Evolutionary conservation across 2,329 filamentous ascomycete species (phyloP).

Genomic region (Calonectria crousiana): DNA sequence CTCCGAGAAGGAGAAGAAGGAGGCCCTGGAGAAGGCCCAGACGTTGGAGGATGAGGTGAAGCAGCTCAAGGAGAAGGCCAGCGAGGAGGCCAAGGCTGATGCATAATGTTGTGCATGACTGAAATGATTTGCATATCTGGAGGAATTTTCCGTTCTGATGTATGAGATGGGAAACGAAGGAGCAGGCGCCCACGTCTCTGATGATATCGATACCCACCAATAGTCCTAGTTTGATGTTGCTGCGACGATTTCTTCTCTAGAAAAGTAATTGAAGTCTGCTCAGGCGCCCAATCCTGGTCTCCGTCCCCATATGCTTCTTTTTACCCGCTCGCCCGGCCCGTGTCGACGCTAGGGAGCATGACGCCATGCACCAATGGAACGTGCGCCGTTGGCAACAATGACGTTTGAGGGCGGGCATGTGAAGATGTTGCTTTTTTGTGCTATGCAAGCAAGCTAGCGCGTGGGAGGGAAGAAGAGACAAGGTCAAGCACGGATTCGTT

Average conservation of each 20-base stretch:
- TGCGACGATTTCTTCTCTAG: constrained; percentile 13
- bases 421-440: not conserved
- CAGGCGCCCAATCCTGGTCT: constrained; percentile 12
- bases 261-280: constrained; percentile 25
- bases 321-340: not conserved
- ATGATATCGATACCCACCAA: constrained; percentile 48
- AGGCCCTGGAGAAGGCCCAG: constrained; percentile 20
- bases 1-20: constrained; percentile 34
- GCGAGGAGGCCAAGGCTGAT: constrained; percentile 26
- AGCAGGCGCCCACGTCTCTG: constrained; percentile 46
- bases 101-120: constrained; percentile 20
- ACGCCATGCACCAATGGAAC: not conserved
- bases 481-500: not conserved
- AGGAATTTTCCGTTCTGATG: constrained; percentile 28
- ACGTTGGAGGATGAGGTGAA: constrained; percentile 28
- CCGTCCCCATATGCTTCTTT: too few relatives aligned
- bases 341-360: not conserved
- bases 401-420: not conserved
- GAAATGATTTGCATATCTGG: constrained; percentile 28
- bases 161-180: constrained; percentile 44
- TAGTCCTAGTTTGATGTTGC: constrained; percentile 35
- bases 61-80: constrained; percentile 29
- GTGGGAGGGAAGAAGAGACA: not conserved
- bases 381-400: not conserved
- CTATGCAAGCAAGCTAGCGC: not conserved